Base-by-base conservation (phyloP, 2,329 filamentous ascomycete species). In the Exophiala bonariae region DNA sequence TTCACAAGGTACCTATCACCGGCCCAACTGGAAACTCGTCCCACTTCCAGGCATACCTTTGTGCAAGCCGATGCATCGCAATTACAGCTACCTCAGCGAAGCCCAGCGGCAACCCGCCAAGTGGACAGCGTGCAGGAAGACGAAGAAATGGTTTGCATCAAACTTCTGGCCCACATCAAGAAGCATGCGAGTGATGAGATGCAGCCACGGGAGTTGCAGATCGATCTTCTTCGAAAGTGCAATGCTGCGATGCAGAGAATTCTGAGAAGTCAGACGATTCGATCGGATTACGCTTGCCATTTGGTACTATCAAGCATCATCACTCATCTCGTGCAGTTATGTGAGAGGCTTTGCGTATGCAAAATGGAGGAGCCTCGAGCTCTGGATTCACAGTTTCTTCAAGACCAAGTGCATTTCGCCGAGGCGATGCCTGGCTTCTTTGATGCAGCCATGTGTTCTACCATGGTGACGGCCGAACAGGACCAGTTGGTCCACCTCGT, bases 91-190 rank as follows among this genome's bases (percentile, higher is more conserved):
- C 44, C 33, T 32, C 18, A 17, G 16, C 9, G 13, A 35, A 39
- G 34, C 13, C 10, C n/a, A 23, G 22, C 46, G 16, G n/a, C 34
- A 30, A 11, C 37, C 23, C 37, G 34, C 9, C 19, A 19, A 3
- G n/a, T n/a, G n/a, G 48, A 52, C 3, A 8, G 20, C 3, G 17
- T 26, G 3, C 33, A 18, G 11, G 55, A 58, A 30, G 57, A 59
- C 33, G 50, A 59, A 23, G 57, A 59, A 22, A 57, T 54, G 20
- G 34, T 54, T 4, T 59, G 57, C 41, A 53, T 59, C 48, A 58
- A 58, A 26, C 38, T 59, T 26, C 42, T 59, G 33, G 53, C 54
- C 16, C 57, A 58, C 32, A 18, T 59, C 14, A 59, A 59, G 38
- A 54, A 47, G 33, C 46, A 56, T 28, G 47, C 50, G 3, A 30